phyloP scores from a whole-genome alignment of 1,284 basidiomycete species.

The Sporisorium reilianum region DNA sequence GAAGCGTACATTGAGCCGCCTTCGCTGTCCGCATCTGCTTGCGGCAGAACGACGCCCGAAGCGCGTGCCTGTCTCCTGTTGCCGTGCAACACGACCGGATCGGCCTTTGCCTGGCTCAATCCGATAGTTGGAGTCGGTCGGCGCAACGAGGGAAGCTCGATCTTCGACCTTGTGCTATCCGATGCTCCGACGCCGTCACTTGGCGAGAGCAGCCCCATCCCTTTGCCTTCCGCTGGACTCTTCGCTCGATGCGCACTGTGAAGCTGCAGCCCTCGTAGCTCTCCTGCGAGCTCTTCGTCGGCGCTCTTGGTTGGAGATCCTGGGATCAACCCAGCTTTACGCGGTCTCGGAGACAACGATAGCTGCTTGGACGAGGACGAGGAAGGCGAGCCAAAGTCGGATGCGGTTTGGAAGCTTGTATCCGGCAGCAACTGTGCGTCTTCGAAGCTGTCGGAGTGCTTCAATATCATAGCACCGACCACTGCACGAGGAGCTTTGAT shows the following conservation, averaged over 20 bases:
- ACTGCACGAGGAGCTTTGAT: conserved; percentile 35
- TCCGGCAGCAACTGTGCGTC: conserved; percentile 11
- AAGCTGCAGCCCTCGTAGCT: conserved; percentile 11
- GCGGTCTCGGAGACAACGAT: conserved; percentile 16
- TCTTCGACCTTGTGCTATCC: conserved; percentile 12
- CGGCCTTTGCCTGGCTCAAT: conserved; percentile 36
- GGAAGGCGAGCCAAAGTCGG: conserved; percentile 27
- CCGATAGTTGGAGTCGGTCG: conserved; percentile 40
- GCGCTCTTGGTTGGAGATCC: neutral
- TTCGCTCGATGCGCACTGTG: conserved; percentile 3
- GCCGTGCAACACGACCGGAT: conserved; percentile 43
- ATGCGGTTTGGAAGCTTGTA: conserved; percentile 24
- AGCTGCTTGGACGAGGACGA: conserved; percentile 24
- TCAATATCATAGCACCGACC: conserved; percentile 22
- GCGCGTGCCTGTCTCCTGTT: conserved; percentile 42
- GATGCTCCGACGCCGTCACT: conserved; percentile 2
- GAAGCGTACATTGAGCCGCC: neutral
- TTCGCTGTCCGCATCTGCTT: conserved; percentile 7
- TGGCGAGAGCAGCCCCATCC: conserved; percentile 9
- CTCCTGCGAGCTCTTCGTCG: neutral
- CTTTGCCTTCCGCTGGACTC: neutral
- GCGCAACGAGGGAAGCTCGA: conserved; percentile 24
- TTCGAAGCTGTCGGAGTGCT: conserved; percentile 22
- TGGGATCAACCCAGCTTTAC: neutral
- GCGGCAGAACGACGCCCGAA: conserved; percentile 1